A percentile compares a stretch with the other conserved stretches of the same genome.
Evolutionary conservation across 2,329 filamentous ascomycete genomes (phyloP).

Genomic region (Fusarium mexicanum): DNA sequence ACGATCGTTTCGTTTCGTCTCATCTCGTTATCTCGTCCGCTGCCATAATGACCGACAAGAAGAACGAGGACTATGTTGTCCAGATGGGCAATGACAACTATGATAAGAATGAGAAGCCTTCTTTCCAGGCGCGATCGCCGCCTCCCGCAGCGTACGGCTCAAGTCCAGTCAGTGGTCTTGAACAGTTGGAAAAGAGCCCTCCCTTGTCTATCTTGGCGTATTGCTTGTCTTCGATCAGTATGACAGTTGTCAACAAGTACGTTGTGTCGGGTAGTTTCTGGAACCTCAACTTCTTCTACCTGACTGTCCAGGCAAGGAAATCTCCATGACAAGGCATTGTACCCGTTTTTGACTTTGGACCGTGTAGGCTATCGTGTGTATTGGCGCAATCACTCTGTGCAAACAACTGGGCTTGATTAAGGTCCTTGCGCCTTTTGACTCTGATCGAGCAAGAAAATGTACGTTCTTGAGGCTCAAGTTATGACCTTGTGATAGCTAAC

Average conservation of each 20-base stretch:
- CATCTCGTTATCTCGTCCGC: background rate
- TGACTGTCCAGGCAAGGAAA: slow-evolving; percentile 83
- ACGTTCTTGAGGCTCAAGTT: slow-evolving; percentile 46
- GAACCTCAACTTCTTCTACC: slow-evolving; percentile 96
- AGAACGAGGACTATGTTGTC: slow-evolving; percentile 83
- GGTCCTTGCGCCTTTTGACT: slow-evolving; percentile 82
- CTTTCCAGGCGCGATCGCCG: slow-evolving; percentile 54
- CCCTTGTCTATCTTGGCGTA: slow-evolving; percentile 85
- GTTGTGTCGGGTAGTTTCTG: slow-evolving; percentile 90
- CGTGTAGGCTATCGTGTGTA: slow-evolving; percentile 84
- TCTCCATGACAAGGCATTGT: background rate
- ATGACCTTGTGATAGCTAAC: slow-evolving; percentile 27
- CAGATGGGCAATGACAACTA: slow-evolving; percentile 71
- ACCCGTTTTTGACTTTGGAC: slow-evolving; percentile 7
- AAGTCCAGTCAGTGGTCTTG: slow-evolving; percentile 13
- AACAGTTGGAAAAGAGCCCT: slow-evolving; percentile 76
- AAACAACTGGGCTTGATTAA: slow-evolving; percentile 85
- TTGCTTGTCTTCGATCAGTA: slow-evolving; percentile 95
- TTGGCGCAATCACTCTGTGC: slow-evolving; percentile 82
- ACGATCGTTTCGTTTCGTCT: slow-evolving; percentile 43
- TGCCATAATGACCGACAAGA: slow-evolving; percentile 80
- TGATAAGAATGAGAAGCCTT: slow-evolving; percentile 61
- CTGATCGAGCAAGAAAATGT: slow-evolving; percentile 93
- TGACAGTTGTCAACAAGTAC: slow-evolving; percentile 99
- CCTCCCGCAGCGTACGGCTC: slow-evolving; percentile 32